phyloP scores from a whole-genome alignment of 768 basidiomycete species.

The Tulasnella sp. region DNA sequence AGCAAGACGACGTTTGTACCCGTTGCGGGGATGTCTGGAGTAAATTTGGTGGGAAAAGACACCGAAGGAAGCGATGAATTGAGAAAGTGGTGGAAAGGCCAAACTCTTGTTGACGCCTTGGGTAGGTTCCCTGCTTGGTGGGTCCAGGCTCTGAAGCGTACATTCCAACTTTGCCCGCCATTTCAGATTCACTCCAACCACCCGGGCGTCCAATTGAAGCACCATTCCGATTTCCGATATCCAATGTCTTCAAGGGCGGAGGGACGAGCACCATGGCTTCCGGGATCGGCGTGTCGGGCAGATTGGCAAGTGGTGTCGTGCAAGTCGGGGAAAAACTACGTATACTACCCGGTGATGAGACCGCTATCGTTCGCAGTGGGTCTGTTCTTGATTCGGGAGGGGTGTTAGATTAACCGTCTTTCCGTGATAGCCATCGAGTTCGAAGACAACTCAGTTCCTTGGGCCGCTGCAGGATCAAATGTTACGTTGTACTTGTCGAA shows the following conservation, averaged over 20 bases:
- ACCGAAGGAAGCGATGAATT: conserved; percentile 49
- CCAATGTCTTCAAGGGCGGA: conserved; percentile 92
- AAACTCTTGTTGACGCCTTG: conserved; percentile 76
- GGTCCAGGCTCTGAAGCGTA: background rate
- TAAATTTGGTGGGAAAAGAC: conserved; percentile 64
- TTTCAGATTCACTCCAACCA: conserved; percentile 71
- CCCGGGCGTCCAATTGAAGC: conserved; percentile 71
- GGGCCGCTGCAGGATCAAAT: conserved; percentile 89
- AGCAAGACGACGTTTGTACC: conserved; percentile 82
- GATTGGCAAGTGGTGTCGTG: conserved; percentile 81
- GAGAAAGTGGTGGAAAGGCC: conserved; percentile 76
- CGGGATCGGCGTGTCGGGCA: conserved; percentile 72
- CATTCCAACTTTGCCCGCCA: background rate
- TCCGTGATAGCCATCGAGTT: conserved; percentile 67
- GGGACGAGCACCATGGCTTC: conserved; percentile 52
- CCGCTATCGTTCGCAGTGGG: conserved; percentile 62
- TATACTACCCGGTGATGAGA: conserved; percentile 90
- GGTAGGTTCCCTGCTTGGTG: conserved; percentile 53
- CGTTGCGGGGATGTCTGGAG: conserved; percentile 83
- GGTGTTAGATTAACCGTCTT: background rate
- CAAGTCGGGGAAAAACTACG: conserved; percentile 88
- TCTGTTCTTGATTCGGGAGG: background rate
- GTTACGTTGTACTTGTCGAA: conserved; percentile 77
- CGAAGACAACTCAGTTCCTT: conserved; percentile 71
- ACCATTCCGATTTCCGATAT: conserved; percentile 81